These are phyloP conservation scores for Sungouiozyma ichnusensis DNA, from an alignment of 805 yeast genomes.

Conservation along the genomic window DNA sequence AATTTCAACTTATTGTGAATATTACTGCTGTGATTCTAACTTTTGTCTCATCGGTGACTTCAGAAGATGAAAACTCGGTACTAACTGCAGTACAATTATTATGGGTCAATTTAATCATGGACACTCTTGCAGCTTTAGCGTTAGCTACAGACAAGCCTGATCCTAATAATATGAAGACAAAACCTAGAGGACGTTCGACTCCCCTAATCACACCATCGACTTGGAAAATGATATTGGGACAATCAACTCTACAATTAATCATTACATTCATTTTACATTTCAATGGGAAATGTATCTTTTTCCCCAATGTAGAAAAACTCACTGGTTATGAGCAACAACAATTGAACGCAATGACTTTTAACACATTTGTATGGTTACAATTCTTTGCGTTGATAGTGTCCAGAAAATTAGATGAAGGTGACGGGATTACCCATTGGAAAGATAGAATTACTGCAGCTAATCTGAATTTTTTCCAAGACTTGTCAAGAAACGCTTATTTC, in stretches of 20 bases:
- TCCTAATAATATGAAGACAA: slow-evolving; percentile 61
- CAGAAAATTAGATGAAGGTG: slow-evolving; percentile 83
- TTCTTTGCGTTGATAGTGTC: slow-evolving; percentile 87
- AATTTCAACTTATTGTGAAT: slow-evolving; percentile 93
- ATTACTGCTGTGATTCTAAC: slow-evolving; percentile 93
- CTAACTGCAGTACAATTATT: slow-evolving; percentile 93
- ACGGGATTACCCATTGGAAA: slow-evolving; percentile 45
- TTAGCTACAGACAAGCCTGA: slow-evolving; percentile 96
- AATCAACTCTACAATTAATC: slow-evolving; percentile 64
- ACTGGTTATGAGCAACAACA: slow-evolving; percentile 42
- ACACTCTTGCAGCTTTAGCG: slow-evolving; percentile 94
- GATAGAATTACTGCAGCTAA: slow-evolving; percentile 53
- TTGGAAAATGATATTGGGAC: slow-evolving; percentile 98
- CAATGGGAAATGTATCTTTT: slow-evolving; percentile 58
- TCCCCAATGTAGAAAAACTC: slow-evolving; percentile 19
- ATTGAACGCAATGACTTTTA: slow-evolving; percentile 79
- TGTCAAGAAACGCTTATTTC: slow-evolving; percentile 77
- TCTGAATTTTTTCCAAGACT: slow-evolving; percentile 73
- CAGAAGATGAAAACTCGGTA: slow-evolving; percentile 70
- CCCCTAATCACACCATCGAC: slow-evolving; percentile 81
- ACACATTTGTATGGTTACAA: slow-evolving; percentile 96
- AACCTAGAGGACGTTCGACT: slow-evolving; percentile 72
- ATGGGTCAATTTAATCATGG: slow-evolving; percentile 98
- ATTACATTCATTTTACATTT: slow-evolving; percentile 78
- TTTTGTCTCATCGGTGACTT: slow-evolving; percentile 85